Conservation (phyloP, 306 rosid species). For the Ormosia semicastrata region DNA sequence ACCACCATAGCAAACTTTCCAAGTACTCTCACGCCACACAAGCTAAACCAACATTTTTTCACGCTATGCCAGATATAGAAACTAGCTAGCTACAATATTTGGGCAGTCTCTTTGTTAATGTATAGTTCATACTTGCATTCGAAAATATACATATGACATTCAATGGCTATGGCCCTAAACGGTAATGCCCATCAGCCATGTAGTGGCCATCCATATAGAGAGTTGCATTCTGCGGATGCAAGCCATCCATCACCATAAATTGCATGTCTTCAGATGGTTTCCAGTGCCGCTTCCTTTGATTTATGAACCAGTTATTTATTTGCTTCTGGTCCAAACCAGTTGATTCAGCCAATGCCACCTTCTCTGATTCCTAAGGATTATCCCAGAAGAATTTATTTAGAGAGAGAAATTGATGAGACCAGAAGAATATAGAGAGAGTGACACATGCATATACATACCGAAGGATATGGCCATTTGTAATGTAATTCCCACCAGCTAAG, state of each 20-base stretch:
- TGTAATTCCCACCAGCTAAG: conserved; percentile 98
- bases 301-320: conserved; percentile 97
- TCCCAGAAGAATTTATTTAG: background rate
- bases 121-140: background rate
- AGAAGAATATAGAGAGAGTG: background rate
- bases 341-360: conserved; percentile 92
- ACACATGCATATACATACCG: conserved; percentile 40
- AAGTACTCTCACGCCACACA: background rate
- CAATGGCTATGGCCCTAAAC: conserved; percentile 64
- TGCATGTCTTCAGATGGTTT: conserved; percentile 99
- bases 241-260: conserved; percentile 95
- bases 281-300: conserved; percentile 99
- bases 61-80: background rate
- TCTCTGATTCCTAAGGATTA: conserved; percentile 74
- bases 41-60: background rate
- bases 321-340: conserved; percentile 97
- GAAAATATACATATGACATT: background rate
- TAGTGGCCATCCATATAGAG: conserved; percentile 82
- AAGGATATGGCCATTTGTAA: conserved; percentile 99
- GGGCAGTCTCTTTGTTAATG: background rate
- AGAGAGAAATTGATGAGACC: background rate
- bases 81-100: background rate
- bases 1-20: background rate
- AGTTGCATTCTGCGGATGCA: conserved; percentile 73
- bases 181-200: conserved; percentile 75